Conservation (phyloP, 106 monocot genomes). For the Dioscorea alata region DNA sequence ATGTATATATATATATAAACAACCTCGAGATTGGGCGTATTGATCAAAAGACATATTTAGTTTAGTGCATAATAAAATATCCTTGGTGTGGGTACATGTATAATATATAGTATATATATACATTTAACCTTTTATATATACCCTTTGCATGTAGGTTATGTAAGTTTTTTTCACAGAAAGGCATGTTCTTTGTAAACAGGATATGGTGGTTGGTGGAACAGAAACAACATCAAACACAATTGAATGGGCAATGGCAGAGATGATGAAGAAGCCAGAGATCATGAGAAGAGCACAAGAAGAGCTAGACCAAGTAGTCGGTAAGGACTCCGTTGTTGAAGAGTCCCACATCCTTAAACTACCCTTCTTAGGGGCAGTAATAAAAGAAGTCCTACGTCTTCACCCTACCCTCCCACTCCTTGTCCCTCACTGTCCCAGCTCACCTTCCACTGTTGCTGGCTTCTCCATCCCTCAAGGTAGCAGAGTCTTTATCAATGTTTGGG, state of each 20-base stretch:
- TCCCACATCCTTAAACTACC: slow-evolving; percentile 5
- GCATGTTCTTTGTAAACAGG: background rate
- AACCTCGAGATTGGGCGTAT: no score
- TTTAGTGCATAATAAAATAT: no score
- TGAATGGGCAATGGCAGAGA: slow-evolving; percentile 15
- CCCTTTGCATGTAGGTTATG: no score
- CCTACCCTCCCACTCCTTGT: slow-evolving; percentile 21
- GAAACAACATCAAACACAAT: no score
- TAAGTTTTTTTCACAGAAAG: no score
- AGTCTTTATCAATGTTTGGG: slow-evolving; percentile 29
- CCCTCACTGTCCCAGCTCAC: slow-evolving; percentile 11
- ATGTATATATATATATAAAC: no score
- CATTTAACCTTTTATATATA: background rate
- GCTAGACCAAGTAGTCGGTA: slow-evolving; percentile 18
- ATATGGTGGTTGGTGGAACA: slow-evolving; percentile 10
- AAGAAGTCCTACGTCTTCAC: slow-evolving; percentile 21
- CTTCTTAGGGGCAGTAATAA: slow-evolving; percentile 12
- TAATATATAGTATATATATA: no score
- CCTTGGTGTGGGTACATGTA: no score
- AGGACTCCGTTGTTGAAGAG: slow-evolving; percentile 12
- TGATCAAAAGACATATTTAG: no score
- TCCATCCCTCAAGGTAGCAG: slow-evolving; percentile 7
- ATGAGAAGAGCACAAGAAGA: slow-evolving; percentile 6
- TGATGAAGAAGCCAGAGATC: slow-evolving; percentile 7
- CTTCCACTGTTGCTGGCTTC: slow-evolving; percentile 13